Conservation (phyloP, 140 eudicot genomes). For the Flaveria floridana region DNA sequence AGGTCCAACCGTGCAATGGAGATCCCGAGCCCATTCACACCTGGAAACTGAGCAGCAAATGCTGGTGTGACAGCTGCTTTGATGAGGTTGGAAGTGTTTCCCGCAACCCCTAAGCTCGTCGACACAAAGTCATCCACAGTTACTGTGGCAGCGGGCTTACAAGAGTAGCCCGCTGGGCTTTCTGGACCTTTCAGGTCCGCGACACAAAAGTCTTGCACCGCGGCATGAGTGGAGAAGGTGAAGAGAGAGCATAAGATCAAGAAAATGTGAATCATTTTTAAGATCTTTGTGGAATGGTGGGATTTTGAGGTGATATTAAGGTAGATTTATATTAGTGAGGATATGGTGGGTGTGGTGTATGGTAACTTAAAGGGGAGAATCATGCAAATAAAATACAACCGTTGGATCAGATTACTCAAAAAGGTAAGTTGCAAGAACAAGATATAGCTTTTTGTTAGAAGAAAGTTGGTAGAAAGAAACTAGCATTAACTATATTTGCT, state of each 20-base stretch:
- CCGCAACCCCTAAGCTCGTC: constrained; percentile 47
- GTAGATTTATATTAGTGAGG: constrained; percentile 25
- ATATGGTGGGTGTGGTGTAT: constrained; percentile 27
- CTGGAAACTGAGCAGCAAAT: constrained; percentile 72
- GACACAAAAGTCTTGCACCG: constrained; percentile 78
- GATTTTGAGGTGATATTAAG: neutral
- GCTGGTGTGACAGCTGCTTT: constrained; percentile 89
- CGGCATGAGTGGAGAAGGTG: constrained; percentile 40
- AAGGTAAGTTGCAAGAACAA: constrained; percentile 18
- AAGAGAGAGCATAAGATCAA: constrained; percentile 40
- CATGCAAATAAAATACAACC: constrained; percentile 36
- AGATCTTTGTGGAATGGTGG: constrained; percentile 2
- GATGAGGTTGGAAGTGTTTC: constrained; percentile 79
- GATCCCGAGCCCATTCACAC: constrained; percentile 74
- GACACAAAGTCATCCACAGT: constrained; percentile 64
- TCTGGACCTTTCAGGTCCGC: constrained; percentile 56
- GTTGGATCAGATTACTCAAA: constrained; percentile 13
- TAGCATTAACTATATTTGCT: neutral
- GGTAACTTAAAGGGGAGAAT: constrained; percentile 3
- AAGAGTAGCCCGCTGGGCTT: constrained; percentile 71
- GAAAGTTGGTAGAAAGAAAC: constrained; percentile 5
- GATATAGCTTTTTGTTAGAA: constrained; percentile 16
- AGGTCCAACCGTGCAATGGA: constrained; percentile 75
- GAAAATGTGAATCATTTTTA: constrained; percentile 44
- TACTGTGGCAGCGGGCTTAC: constrained; percentile 52